phyloP scores from a whole-genome alignment of 2,329 filamentous ascomycete species.

The Davidsoniella australis region DNA sequence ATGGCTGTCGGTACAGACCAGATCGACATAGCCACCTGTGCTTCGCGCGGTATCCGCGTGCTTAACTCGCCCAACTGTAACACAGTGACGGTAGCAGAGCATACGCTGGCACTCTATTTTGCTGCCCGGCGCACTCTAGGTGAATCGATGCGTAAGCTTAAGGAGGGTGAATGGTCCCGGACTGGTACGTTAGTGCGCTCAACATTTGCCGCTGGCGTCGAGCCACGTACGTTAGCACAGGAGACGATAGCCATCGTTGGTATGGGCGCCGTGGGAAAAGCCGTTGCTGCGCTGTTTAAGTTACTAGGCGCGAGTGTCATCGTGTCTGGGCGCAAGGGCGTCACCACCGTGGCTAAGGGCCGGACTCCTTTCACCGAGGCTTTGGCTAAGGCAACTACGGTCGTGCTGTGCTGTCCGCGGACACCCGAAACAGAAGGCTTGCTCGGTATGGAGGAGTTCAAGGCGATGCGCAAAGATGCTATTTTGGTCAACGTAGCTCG shows the following conservation, averaged over 20 bases:
- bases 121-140: slow-evolving; percentile 22
- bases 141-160: neutral
- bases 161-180: neutral
- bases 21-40: slow-evolving; percentile 59
- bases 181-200: slow-evolving; percentile 3
- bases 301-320: slow-evolving; percentile 1
- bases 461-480: slow-evolving; percentile 55
- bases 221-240: slow-evolving; percentile 4
- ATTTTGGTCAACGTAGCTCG: slow-evolving; percentile 64
- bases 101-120: slow-evolving; percentile 59
- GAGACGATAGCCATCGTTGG: slow-evolving; percentile 6
- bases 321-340: slow-evolving; percentile 6
- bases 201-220: neutral
- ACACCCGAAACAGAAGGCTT: slow-evolving; percentile 62
- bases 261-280: slow-evolving; percentile 7
- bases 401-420: slow-evolving; percentile 68
- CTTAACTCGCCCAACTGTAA: slow-evolving; percentile 69
- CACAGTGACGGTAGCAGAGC: slow-evolving; percentile 64
- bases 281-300: slow-evolving; percentile 1
- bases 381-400: slow-evolving; percentile 52
- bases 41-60: slow-evolving; percentile 56
- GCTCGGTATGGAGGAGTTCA: slow-evolving; percentile 24
- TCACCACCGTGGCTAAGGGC: neutral
- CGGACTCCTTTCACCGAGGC: slow-evolving; percentile 27
- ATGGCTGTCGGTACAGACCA: slow-evolving; percentile 58